Conservation (phyloP, 2,329 filamentous ascomycete genomes). For the Grosmannia huntii region DNA sequence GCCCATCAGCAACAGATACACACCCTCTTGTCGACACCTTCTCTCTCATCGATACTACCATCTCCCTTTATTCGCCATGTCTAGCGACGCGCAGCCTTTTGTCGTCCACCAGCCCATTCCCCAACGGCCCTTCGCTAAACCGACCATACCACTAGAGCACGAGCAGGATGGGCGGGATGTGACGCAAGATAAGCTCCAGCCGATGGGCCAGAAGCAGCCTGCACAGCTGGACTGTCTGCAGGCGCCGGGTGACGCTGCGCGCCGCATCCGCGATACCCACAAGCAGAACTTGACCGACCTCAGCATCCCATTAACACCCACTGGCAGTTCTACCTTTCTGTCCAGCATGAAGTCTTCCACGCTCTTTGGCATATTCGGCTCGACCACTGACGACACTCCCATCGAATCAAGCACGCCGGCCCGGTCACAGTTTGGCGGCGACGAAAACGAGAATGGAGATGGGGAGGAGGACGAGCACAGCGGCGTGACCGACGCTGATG, state of each 20-base stretch:
- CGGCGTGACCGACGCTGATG: background rate
- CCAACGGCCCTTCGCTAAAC: background rate
- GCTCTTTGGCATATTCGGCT: conserved; percentile 77
- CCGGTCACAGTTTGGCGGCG: background rate
- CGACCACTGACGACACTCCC: conserved; percentile 27
- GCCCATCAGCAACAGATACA: background rate
- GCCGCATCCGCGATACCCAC: background rate
- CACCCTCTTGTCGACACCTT: background rate
- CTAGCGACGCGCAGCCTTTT: background rate
- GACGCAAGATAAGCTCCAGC: background rate
- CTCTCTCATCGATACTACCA: background rate
- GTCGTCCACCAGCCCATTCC: background rate
- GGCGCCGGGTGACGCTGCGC: background rate
- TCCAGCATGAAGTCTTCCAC: conserved; percentile 83
- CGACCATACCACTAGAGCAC: background rate
- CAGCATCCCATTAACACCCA: background rate
- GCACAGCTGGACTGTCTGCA: background rate
- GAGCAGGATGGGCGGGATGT: background rate
- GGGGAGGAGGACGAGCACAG: background rate
- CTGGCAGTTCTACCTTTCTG: conserved; percentile 36
- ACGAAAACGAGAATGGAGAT: background rate
- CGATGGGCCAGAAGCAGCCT: background rate
- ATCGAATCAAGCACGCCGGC: conserved; percentile 48
- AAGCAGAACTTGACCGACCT: background rate
- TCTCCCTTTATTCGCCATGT: background rate